Conservation (phyloP, 2,329 filamentous ascomycete species). For the Incumbomyces delicatus region DNA sequence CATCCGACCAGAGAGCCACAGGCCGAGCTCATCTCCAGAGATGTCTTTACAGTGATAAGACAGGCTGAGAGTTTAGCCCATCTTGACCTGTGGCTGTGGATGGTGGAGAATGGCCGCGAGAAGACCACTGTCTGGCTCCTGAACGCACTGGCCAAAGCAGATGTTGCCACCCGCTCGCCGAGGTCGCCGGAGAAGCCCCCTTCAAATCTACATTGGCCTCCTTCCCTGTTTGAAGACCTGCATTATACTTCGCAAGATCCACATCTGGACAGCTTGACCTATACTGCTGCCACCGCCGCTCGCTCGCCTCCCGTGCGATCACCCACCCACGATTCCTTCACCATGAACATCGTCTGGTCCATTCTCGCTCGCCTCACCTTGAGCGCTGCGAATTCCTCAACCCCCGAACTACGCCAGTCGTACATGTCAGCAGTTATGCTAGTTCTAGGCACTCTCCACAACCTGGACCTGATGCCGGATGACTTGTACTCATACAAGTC, state of each 20-base stretch:
- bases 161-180: slow-evolving; percentile 22
- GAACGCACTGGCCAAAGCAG: slow-evolving; percentile 30
- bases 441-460: slow-evolving; percentile 36
- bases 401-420: slow-evolving; percentile 25
- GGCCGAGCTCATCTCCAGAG: neutral
- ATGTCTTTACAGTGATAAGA: neutral
- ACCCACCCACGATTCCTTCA: neutral
- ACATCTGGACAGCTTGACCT: slow-evolving; percentile 4
- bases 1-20: neutral
- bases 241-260: slow-evolving; percentile 23
- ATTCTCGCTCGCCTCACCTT: slow-evolving; percentile 26
- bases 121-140: slow-evolving; percentile 31
- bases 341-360: slow-evolving; percentile 11
- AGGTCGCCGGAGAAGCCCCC: slow-evolving; percentile 17
- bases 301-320: neutral
- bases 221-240: slow-evolving; percentile 14
- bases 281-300: neutral
- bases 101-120: slow-evolving; percentile 34
- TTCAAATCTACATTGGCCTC: slow-evolving; percentile 25
- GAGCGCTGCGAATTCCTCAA: slow-evolving; percentile 28
- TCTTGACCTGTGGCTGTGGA: slow-evolving; percentile 30
- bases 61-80: slow-evolving; percentile 7
- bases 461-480: slow-evolving; percentile 33
- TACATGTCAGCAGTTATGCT: slow-evolving; percentile 37
- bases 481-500: slow-evolving; percentile 33